Evolutionary conservation across 2,329 filamentous ascomycete species (phyloP).

Genomic region (Teratosphaeria zuluensis): DNA sequence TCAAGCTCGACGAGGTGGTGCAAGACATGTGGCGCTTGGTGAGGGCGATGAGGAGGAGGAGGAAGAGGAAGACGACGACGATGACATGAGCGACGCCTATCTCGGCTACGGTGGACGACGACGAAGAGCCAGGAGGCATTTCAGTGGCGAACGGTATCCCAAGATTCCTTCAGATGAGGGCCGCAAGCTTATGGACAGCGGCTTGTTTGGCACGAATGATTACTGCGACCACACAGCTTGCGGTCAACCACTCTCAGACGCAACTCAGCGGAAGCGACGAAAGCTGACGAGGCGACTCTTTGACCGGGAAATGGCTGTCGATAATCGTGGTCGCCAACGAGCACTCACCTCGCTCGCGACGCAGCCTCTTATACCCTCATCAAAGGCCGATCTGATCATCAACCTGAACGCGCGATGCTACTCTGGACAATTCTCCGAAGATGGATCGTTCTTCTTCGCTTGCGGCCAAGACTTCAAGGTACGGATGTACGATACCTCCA

Average conservation of each 20-base stretch:
- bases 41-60: conserved; percentile 17
- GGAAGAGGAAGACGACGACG: conserved; percentile 23
- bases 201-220: conserved; percentile 65
- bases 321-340: conserved; percentile 46
- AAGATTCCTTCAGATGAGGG: conserved; percentile 75
- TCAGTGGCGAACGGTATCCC: conserved; percentile 53
- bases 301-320: conserved; percentile 71
- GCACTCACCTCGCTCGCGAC: conserved; percentile 55
- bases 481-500: conserved; percentile 94
- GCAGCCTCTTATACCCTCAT: conserved; percentile 66
- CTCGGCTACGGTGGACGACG: conserved; percentile 31
- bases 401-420: conserved; percentile 82
- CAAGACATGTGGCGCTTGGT: conserved; percentile 14
- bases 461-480: conserved; percentile 89
- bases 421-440: conserved; percentile 91
- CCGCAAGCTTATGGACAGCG: conserved; percentile 67
- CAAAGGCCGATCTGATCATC: conserved; percentile 73
- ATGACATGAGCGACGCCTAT: conserved; percentile 21
- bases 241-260: conserved; percentile 24
- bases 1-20: conserved; percentile 7
- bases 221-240: conserved; percentile 38
- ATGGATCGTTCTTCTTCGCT: conserved; percentile 94
- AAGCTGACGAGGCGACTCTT: conserved; percentile 61
- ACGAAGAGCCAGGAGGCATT: conserved; percentile 38
- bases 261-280: conserved; percentile 46